phyloP scores from a whole-genome alignment of 306 rosid species.

The Ziziphus jujuba region DNA sequence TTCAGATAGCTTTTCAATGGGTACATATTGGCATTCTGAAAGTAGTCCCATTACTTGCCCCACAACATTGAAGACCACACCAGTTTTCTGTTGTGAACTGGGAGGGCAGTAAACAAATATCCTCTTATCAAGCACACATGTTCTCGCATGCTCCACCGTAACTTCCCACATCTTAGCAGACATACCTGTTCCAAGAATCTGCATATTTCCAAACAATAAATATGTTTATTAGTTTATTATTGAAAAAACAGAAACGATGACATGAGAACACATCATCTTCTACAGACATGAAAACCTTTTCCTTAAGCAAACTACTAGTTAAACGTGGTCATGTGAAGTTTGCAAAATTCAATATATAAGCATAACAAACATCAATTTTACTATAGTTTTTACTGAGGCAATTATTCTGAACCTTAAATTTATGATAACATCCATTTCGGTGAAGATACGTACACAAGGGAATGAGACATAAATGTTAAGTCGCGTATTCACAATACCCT shows the following conservation, averaged over 20 bases:
- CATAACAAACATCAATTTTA: background rate
- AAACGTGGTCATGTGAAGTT: background rate
- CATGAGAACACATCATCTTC: no score
- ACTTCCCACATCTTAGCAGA: constrained; percentile 99
- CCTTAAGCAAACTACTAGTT: background rate
- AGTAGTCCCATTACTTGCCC: constrained; percentile 79
- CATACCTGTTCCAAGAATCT: constrained; percentile 98
- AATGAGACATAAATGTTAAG: no score
- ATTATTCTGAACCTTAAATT: background rate
- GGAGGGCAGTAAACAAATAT: constrained; percentile 48
- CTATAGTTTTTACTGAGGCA: background rate
- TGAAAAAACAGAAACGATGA: background rate
- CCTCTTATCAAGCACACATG: constrained; percentile 59
- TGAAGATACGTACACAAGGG: no score
- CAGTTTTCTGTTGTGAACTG: constrained; percentile 54
- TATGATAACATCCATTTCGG: background rate
- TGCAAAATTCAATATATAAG: background rate
- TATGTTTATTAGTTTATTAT: background rate
- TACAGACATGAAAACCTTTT: background rate
- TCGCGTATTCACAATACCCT: no score
- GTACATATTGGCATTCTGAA: constrained; percentile 60
- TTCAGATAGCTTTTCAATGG: constrained; percentile 74
- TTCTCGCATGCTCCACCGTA: constrained; percentile 91
- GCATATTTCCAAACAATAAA: constrained; percentile 29
- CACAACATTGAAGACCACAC: constrained; percentile 81